These are phyloP conservation scores for Sporothrix mexicana DNA, from an alignment of 2,329 filamentous ascomycete species.

Conservation along the genomic window DNA sequence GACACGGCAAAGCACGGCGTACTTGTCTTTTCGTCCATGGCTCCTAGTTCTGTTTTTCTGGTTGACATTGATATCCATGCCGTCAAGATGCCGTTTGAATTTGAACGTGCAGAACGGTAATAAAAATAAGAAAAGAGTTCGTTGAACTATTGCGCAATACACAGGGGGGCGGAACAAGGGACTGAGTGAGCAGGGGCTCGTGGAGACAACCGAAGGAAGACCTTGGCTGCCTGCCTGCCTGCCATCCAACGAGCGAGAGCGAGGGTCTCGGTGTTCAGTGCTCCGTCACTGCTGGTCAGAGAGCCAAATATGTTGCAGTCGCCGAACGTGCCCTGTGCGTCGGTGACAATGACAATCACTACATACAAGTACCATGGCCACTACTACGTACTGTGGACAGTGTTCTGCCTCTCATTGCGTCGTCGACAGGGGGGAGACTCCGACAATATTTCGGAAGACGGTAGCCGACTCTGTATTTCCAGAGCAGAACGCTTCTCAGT, in stretches of 20 bases:
- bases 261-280: neutral
- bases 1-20: neutral
- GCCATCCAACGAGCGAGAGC: neutral
- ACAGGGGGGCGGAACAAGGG: neutral
- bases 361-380: too few species aligned
- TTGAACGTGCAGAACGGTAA: neutral
- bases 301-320: neutral
- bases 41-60: neutral
- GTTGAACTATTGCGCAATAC: conserved; percentile 13
- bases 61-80: neutral
- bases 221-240: neutral
- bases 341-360: conserved; percentile 5
- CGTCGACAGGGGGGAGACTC: too few species aligned
- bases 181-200: neutral
- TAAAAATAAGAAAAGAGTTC: neutral
- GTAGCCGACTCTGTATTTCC: neutral
- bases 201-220: neutral
- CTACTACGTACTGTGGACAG: too few species aligned
- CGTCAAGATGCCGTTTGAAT: neutral
- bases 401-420: too few species aligned
- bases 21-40: neutral
- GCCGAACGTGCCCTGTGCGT: conserved; percentile 11
- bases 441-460: neutral
- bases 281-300: neutral
- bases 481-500: neutral